Percentiles rank a stretch among this genome's conserved stretches.
Conservation (phyloP, 2,329 filamentous ascomycete species). For the Fusarium bactridioides region DNA sequence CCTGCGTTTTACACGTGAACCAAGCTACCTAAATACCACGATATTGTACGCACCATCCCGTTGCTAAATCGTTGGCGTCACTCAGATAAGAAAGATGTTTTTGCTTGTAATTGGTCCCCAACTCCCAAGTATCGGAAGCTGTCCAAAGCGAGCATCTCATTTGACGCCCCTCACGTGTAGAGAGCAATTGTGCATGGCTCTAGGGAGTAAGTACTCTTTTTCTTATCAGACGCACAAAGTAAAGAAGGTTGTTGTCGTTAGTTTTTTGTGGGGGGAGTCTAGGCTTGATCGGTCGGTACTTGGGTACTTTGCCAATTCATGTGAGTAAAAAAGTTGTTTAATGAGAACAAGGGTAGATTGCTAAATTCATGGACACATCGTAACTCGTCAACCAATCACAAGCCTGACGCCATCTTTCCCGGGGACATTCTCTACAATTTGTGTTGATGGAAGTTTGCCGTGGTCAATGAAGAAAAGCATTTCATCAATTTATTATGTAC, state of each 20-base stretch:
- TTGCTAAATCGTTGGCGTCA: constrained; percentile 28
- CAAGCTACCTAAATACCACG: neutral
- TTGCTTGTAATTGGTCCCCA: constrained; percentile 3
- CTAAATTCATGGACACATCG: constrained; percentile 32
- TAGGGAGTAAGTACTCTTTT: neutral
- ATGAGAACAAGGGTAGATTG: constrained; percentile 29
- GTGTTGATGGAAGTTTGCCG: neutral
- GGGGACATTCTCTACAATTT: neutral
- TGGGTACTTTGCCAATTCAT: constrained; percentile 12
- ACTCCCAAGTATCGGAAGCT: neutral
- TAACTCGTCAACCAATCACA: constrained; percentile 7
- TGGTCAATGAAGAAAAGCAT: neutral
- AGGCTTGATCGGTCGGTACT: constrained; percentile 27
- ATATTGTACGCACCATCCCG: constrained; percentile 9
- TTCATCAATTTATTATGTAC: neutral
- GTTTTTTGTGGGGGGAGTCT: constrained; percentile 18
- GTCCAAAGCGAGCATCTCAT: neutral
- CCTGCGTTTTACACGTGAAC: constrained; percentile 1
- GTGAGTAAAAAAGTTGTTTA: constrained; percentile 37
- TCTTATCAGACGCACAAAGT: constrained; percentile 21
- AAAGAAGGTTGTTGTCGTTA: constrained; percentile 3
- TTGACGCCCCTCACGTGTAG: constrained; percentile 11
- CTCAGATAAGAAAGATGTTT: constrained; percentile 7
- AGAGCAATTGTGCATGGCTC: neutral
- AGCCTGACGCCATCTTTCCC: neutral